A percentile compares a stretch with the other conserved stretches of the same genome.
phyloP scores from a whole-genome alignment of 495 filamentous ascomycete genomes.

The Xylaria longipes region DNA sequence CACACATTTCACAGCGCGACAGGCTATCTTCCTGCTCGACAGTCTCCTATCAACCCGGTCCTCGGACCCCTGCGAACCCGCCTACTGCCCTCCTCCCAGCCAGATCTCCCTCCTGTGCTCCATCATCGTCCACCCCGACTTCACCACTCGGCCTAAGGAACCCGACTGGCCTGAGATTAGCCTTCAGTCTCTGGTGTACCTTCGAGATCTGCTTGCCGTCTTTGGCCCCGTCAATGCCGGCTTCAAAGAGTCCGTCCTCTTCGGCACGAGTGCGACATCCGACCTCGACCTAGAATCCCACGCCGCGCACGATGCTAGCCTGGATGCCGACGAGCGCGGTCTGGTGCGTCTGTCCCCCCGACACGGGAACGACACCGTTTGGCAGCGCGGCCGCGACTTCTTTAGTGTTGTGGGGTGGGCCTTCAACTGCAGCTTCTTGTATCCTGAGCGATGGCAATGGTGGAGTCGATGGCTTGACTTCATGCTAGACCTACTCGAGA shows the following conservation, averaged over 20 bases:
- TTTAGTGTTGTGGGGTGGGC: conserved; percentile 93
- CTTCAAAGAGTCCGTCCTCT: conserved; percentile 43
- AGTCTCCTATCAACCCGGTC: conserved; percentile 61
- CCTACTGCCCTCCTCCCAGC: conserved; percentile 54
- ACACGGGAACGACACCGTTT: conserved; percentile 67
- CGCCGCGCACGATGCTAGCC: conserved; percentile 32
- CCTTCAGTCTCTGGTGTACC: conserved; percentile 47
- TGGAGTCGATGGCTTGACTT: conserved; percentile 85
- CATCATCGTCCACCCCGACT: conserved; percentile 71
- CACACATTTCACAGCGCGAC: conserved; percentile 57
- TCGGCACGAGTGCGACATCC: conserved; percentile 29
- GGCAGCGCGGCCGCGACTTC: conserved; percentile 77
- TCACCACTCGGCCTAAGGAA: conserved; percentile 58
- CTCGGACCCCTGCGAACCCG: conserved; percentile 45
- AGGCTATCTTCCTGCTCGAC: conserved; percentile 71
- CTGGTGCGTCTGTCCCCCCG: conserved; percentile 58
- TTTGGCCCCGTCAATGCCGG: conserved; percentile 52
- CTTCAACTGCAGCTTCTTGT: conserved; percentile 82
- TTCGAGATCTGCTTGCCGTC: conserved; percentile 47
- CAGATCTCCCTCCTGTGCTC: conserved; percentile 73
- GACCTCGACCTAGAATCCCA: conserved; percentile 34
- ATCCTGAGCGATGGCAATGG: conserved; percentile 74
- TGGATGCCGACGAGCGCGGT: conserved; percentile 51
- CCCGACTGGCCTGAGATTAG: conserved; percentile 44
- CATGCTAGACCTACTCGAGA: conserved; percentile 78